Evolutionary conservation across 805 yeast species (phyloP), one percentile per base, ranked within the genome.

Genomic region (Yamadazyma olivae): DNA sequence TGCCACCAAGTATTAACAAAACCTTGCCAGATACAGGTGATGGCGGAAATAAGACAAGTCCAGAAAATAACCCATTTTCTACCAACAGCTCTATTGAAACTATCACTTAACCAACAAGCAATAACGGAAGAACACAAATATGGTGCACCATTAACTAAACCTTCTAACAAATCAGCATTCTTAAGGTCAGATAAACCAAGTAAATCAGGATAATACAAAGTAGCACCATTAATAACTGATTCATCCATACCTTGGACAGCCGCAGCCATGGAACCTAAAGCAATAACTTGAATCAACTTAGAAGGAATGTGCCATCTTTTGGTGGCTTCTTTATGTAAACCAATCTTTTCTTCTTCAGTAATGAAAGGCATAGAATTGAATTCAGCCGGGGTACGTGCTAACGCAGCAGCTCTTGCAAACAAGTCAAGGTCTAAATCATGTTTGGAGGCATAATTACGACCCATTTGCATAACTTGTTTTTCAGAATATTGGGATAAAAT

Each of bases 191-290:
- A 39, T 29, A 83, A 65, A 2, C 79, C 81, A 53, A 82, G 68
- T 16, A 63, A 71, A 1, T 45, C 36, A 2, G 85, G 84, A 54
- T 78, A 82, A 43, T 71, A 75, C 17, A 79, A 53, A 32, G 73
- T 75, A 16, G 87, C 87, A 24, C 87, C 88, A 44, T 81, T 79
- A 40, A 78, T 63, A 7, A 79, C 86, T 5, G 85, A 73, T 53
- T 81, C 84, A 54, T 81, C 88, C 84, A 79, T 79, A 35, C 88
- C 88, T 52, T 81, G 88, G 27, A 80, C 83, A 4, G 83, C 79
- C 3, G 84, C 82, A 35, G 84, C 79, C 67, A 80, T 64, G 3
- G 86, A 80, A 30, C 83, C 78, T 49, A 79, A 59, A 6, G 79
- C 71, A 56, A 77, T 72, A 15, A 75, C 70, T 40, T 65, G 75